Base-by-base conservation (phyloP, 441 rosid genomes). In the Raphanus hybrid region DNA sequence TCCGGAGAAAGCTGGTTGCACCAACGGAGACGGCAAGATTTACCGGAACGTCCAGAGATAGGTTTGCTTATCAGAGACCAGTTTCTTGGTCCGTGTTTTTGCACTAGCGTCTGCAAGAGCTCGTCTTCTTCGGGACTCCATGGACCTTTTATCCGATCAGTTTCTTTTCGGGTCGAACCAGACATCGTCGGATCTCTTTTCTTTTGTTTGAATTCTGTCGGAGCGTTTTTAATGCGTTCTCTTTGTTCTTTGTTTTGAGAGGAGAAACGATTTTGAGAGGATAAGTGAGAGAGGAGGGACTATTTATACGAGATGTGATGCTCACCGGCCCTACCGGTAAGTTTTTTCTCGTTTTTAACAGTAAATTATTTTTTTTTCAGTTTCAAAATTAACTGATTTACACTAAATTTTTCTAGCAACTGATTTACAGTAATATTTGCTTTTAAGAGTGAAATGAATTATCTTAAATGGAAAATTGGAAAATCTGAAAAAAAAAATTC, bases 1-100 rank as follows among this genome's bases (percentile, higher is more conserved):
- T 62, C 79, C 23, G 89, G 90, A 1, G 89, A 83, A 3, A 88
- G 81, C 86, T 86, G 92, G 45, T 88, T 87, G 61, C 85, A 87
- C 92, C 92, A 88, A 2, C 89, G 84, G n/a, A 86, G 79, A 55
- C 92, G 82, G 67, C 90, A 88, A 2, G 92, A 88, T 61, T 88
- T 86, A 52, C 86, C 87, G 32, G 90, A 82, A 62, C 90, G 81
- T 3, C 88, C 90, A 7, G 81, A 81, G 34, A 88, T 79, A 7
- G 82, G 77, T 23, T 71, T 76, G 70, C 87, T 81, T 12, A 86
- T 85, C 9, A 80, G 26, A 29, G 87, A 80, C 92, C 92, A 88
- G 79, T 84, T 84, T 43, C 86, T 80, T 0, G 90, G 71, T 26
- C 92, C 87, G 65, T 83, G 76, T 3, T 54, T 54, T 11, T 71